Percentiles rank a stretch among this genome's conserved stretches.
phyloP scores from a whole-genome alignment of 306 rosid genomes.

The Clitoria ternatea region DNA sequence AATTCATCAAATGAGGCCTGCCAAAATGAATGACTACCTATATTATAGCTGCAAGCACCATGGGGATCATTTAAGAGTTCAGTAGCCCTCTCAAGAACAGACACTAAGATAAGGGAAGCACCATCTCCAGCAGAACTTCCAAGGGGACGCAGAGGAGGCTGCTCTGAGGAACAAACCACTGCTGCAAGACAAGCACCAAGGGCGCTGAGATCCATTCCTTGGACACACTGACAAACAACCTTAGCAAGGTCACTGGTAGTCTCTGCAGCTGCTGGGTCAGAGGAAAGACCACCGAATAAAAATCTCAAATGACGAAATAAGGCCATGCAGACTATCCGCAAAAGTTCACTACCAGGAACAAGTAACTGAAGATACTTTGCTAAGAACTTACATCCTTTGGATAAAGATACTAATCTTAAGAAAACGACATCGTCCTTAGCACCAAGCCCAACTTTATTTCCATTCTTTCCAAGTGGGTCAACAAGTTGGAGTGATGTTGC shows the following conservation, averaged over 20 bases:
- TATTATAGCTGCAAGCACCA: conserved; percentile 31
- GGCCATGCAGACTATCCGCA: conserved; percentile 56
- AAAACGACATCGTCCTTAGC: conserved; percentile 52
- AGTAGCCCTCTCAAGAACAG: conserved; percentile 48
- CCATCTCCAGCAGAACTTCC: conserved; percentile 49
- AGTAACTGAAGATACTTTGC: conserved; percentile 46
- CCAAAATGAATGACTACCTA: conserved; percentile 43
- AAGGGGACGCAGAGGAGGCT: conserved; percentile 51
- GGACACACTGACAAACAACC: conserved; percentile 46
- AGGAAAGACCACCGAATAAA: conserved; percentile 48
- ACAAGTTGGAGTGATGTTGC: conserved; percentile 54
- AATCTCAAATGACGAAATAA: conserved; percentile 53
- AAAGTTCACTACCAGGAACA: conserved; percentile 52
- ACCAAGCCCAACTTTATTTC: conserved; percentile 43
- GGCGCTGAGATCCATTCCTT: conserved; percentile 49
- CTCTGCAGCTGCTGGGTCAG: conserved; percentile 42
- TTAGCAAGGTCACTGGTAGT: conserved; percentile 36
- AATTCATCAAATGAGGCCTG: conserved; percentile 60
- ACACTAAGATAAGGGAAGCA: conserved; percentile 41
- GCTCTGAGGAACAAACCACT: conserved; percentile 64
- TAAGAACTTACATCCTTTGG: conserved; percentile 48
- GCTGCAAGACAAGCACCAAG: conserved; percentile 63
- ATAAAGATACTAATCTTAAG: conserved; percentile 39
- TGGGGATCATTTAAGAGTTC: conserved; percentile 39
- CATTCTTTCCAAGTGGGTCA: conserved; percentile 54